Evolutionary conservation across 2,329 filamentous ascomycete species (phyloP).

Genomic region (Tolypocladium ophioglossoides): DNA sequence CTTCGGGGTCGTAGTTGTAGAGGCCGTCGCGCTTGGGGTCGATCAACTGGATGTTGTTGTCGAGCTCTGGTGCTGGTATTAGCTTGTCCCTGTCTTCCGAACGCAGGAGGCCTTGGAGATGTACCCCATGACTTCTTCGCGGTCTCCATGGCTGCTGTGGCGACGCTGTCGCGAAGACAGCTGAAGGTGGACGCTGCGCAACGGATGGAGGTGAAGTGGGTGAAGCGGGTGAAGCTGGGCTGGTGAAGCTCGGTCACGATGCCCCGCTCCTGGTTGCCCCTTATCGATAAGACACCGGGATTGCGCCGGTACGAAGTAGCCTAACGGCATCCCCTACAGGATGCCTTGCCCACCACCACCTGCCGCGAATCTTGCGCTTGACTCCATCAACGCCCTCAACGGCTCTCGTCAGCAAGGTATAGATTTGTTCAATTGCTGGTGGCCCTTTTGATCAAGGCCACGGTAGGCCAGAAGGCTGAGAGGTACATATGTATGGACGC

Average conservation of each 20-base stretch:
- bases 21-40: slow-evolving; percentile 84
- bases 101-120: not conserved
- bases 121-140: slow-evolving; percentile 21
- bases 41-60: slow-evolving; percentile 75
- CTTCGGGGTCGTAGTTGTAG: slow-evolving; percentile 66
- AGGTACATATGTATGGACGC: not conserved
- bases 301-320: too few species aligned
- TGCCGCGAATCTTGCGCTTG: too few species aligned
- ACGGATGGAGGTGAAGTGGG: not conserved
- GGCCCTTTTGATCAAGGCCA: not conserved
- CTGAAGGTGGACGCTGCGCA: not conserved
- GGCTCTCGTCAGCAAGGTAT: not conserved
- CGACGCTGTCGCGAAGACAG: not conserved
- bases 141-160: slow-evolving; percentile 9
- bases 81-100: not conserved
- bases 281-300: not conserved
- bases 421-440: not conserved
- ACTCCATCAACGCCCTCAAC: too few species aligned
- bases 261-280: not conserved
- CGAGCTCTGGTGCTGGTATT: slow-evolving; percentile 54
- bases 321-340: not conserved
- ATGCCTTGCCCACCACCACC: too few species aligned
- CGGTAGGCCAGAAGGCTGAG: too few species aligned
- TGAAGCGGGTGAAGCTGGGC: not conserved
- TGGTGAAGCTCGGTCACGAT: not conserved